phyloP scores from a whole-genome alignment of 768 basidiomycete genomes.

The Auricularia sp. region DNA sequence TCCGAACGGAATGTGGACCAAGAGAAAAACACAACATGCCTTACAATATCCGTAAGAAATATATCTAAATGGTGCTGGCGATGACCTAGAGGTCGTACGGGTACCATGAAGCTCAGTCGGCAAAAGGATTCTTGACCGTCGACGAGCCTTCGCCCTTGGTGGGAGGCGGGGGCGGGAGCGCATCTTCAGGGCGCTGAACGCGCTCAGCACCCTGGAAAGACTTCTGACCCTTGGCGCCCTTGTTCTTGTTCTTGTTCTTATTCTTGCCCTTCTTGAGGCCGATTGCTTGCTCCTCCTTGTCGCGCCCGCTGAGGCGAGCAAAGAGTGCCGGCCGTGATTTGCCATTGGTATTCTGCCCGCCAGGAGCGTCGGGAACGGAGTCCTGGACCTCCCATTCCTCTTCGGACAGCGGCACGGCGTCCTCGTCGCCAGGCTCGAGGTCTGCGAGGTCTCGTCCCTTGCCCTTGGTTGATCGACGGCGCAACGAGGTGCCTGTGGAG shows the following conservation, averaged over 20 bases:
- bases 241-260: slow-evolving; percentile 1
- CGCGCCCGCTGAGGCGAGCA: background rate
- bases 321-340: background rate
- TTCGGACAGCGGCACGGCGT: background rate
- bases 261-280: background rate
- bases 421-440: background rate
- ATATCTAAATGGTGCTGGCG: too few relatives aligned
- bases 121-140: too few relatives aligned
- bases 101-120: too few relatives aligned
- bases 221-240: background rate
- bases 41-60: too few relatives aligned
- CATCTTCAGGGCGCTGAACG: background rate
- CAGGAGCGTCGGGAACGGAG: background rate
- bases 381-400: slow-evolving; percentile 2
- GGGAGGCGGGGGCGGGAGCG: background rate
- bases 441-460: background rate
- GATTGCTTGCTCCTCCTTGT: background rate
- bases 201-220: background rate
- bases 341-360: background rate
- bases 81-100: too few relatives aligned
- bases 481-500: background rate
- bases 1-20: too few relatives aligned
- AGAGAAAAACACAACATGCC: too few relatives aligned
- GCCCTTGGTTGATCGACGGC: background rate
- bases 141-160: background rate